Conservation (phyloP, 1,284 basidiomycete species). For the Phylloporus gajari region DNA sequence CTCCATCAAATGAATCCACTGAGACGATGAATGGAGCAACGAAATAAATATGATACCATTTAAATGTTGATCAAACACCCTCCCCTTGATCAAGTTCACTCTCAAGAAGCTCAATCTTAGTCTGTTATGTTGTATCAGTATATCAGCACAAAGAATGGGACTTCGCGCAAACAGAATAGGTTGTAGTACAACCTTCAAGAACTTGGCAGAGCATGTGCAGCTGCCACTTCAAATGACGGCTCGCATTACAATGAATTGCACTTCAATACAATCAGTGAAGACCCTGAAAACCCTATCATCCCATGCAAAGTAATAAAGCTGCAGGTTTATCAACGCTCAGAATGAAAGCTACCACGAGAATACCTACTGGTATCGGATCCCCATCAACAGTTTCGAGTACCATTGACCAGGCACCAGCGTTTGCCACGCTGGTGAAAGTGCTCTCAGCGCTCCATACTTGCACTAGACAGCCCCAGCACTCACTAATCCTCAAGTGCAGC, state of each 20-base stretch:
- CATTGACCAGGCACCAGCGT: slow-evolving; percentile 79
- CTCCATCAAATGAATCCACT: not conserved
- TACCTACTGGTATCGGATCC: slow-evolving; percentile 71
- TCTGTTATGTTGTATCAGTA: slow-evolving; percentile 51
- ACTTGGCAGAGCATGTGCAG: slow-evolving; percentile 67
- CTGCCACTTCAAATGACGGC: slow-evolving; percentile 76
- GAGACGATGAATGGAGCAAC: slow-evolving; percentile 6
- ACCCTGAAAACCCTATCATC: slow-evolving; percentile 82
- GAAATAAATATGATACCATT: slow-evolving; percentile 6
- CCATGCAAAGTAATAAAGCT: slow-evolving; percentile 84
- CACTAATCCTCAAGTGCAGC: slow-evolving; percentile 86
- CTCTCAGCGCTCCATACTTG: not conserved
- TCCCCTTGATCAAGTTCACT: slow-evolving; percentile 71
- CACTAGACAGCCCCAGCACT: slow-evolving; percentile 39
- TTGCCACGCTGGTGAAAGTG: slow-evolving; percentile 66
- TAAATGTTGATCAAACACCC: slow-evolving; percentile 51
- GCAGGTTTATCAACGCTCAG: slow-evolving; percentile 18
- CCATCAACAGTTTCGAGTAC: slow-evolving; percentile 62
- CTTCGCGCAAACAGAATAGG: slow-evolving; percentile 65
- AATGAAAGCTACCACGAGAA: not conserved
- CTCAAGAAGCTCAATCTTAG: slow-evolving; percentile 70
- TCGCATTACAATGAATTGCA: slow-evolving; percentile 59
- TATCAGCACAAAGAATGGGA: not conserved
- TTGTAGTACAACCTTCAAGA: slow-evolving; percentile 71
- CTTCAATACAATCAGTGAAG: slow-evolving; percentile 67